Base-by-base conservation (phyloP, 1,284 basidiomycete genomes). In the Pseudozyma tsukubaensis region DNA sequence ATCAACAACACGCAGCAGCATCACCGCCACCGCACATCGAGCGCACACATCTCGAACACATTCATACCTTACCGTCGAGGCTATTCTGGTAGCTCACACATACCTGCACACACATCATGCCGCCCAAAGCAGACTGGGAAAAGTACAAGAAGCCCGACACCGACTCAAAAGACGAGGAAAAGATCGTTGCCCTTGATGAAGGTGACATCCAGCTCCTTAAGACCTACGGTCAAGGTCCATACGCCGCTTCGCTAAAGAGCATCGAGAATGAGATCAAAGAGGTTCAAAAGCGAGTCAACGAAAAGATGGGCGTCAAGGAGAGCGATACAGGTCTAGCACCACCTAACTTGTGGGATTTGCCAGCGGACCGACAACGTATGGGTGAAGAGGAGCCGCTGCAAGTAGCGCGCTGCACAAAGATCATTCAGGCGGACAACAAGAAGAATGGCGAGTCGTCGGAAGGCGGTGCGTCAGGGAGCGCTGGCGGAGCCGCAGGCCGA, bases 181-280 rank as follows among this genome's bases (percentile, higher is more conserved):
- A 77, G 65, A 67, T 59, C 53, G 42, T 82, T 92, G 96, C 92
- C 53, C 90, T 99, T 72, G 97, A 98, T 84, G 97, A 98, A 83
- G 95, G 93, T 70, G 97, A 99, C 85, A 99, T 99, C 63, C 96
- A 99, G 86, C 96, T 99, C 70, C 89, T 99, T 77, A 97, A 98
- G 88, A 99, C 97, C 69, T 99, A 99, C 85, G 96, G 97, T 52
- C 96, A 98, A 91, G 97, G 97, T 65, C 95, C 97, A 56, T 99
- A 99, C 84, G 94, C 95, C 0, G 86, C 88, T 37, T 89, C 91
- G 77, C 88, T 99, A 61, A 97, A 96, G 88, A 90, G 91, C 85
- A 92, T 92, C 34, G 96, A 98, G 78, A 87, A 88, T 58, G 97
- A 99, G 85, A 93, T 99, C 81, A 96, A 95, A 83, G 94, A 97